Evolutionary conservation across 345 rosid genomes (phyloP).

Genomic region (Psidium friedrichsthalianum): DNA sequence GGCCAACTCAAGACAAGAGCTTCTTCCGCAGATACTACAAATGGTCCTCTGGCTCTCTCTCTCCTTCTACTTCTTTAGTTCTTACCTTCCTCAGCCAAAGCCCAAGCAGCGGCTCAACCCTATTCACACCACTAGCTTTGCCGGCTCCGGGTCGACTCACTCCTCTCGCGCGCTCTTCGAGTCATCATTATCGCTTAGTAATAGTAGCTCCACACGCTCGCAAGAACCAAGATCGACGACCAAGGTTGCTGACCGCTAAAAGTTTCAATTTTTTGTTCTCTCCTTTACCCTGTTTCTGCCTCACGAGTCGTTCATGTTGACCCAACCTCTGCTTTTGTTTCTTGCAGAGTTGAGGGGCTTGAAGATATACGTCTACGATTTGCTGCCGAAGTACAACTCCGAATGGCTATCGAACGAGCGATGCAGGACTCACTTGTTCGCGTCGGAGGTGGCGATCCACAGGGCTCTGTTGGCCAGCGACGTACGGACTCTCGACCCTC

Average conservation of each 20-base stretch:
- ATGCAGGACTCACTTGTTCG: conserved; percentile 79
- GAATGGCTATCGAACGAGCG: conserved; percentile 78
- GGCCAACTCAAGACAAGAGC: conserved; percentile 18
- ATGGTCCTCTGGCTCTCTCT: conserved; percentile 70
- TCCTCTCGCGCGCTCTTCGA: conserved; percentile 67
- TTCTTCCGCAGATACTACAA: conserved; percentile 52
- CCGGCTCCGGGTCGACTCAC: conserved; percentile 26
- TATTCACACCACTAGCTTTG: conserved; percentile 19
- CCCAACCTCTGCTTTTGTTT: neutral
- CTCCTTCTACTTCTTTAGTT: conserved; percentile 60
- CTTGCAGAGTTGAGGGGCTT: conserved; percentile 40
- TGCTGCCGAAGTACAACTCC: conserved; percentile 64
- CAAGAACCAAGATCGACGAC: conserved; percentile 6
- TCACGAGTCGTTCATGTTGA: neutral
- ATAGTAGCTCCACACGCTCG: neutral
- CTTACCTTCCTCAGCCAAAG: conserved; percentile 56
- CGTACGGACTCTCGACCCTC: conserved; percentile 58
- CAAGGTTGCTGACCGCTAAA: conserved; percentile 15
- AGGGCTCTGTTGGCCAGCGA: conserved; percentile 44
- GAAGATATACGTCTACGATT: conserved; percentile 69
- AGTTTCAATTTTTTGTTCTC: neutral
- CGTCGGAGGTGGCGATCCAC: conserved; percentile 92
- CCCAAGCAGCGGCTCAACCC: conserved; percentile 21
- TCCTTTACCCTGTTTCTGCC: neutral
- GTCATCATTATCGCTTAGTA: neutral